A percentile compares a stretch with the other conserved stretches of the same genome.
Conservation (phyloP, 140 eudicot genomes). For the Cichorium intybus region DNA sequence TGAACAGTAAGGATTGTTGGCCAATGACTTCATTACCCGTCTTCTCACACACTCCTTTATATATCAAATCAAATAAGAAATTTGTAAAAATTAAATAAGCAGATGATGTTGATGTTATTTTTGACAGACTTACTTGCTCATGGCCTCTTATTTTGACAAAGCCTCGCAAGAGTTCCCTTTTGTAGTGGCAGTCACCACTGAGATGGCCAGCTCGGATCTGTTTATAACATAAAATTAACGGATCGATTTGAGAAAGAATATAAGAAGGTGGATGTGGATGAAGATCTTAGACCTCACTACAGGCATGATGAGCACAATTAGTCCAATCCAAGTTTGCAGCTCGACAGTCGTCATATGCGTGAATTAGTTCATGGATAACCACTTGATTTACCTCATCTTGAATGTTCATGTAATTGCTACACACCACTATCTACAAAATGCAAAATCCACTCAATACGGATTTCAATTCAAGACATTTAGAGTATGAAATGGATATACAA, state of each 20-base stretch:
- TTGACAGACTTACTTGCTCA: slow-evolving; percentile 69
- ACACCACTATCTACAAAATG: no score
- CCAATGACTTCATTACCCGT: slow-evolving; percentile 84
- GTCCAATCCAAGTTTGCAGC: no score
- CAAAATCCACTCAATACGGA: background rate
- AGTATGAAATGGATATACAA: background rate
- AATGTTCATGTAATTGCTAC: no score
- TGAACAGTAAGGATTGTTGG: slow-evolving; percentile 67
- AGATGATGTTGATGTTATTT: background rate
- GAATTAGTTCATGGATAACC: no score
- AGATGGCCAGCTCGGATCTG: slow-evolving; percentile 95
- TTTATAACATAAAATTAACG: background rate
- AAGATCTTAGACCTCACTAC: no score
- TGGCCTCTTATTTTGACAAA: slow-evolving; percentile 78
- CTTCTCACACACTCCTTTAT: slow-evolving; percentile 71
- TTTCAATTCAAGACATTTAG: background rate
- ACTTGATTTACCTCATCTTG: no score
- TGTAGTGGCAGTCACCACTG: slow-evolving; percentile 93
- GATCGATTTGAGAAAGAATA: background rate
- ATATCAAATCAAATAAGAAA: background rate
- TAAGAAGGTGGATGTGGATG: background rate
- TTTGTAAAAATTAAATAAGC: background rate
- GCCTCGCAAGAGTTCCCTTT: slow-evolving; percentile 69
- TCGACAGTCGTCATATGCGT: no score
- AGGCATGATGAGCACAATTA: no score